These are phyloP conservation scores for Eutrema heterophyllum DNA, from an alignment of 345 rosid genomes.

Conservation along the genomic window DNA sequence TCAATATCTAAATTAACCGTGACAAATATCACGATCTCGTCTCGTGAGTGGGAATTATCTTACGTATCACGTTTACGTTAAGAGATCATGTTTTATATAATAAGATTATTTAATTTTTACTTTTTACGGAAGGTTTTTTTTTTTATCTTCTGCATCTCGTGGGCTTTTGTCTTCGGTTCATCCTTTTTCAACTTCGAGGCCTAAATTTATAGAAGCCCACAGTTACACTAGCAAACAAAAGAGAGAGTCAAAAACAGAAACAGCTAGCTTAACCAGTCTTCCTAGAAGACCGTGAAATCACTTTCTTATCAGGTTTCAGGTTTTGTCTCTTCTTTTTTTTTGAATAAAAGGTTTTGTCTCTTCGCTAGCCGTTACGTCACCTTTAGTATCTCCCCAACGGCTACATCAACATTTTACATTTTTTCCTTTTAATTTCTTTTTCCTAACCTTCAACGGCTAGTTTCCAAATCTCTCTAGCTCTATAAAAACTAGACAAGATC, in stretches of 20 bases:
- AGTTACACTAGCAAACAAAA: not conserved
- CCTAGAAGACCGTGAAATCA: not conserved
- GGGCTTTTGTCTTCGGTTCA: constrained; percentile 1
- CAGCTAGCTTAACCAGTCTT: constrained; percentile 23
- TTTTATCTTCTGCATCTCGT: not conserved
- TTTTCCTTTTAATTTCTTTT: not conserved
- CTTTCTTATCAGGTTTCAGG: not conserved
- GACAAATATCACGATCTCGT: too few species aligned
- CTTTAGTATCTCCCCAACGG: constrained; percentile 15
- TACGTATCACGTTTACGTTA: too few species aligned
- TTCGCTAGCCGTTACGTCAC: constrained; percentile 18
- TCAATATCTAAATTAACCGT: too few species aligned
- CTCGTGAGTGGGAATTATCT: too few species aligned
- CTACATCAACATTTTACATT: constrained; percentile 6
- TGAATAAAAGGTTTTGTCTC: too few species aligned
- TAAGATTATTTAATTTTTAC: too few species aligned
- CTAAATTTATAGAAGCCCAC: not conserved
- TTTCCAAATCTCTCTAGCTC: not conserved
- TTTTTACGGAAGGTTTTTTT: not conserved
- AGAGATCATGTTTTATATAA: too few species aligned
- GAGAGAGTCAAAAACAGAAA: not conserved
- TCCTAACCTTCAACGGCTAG: constrained; percentile 17
- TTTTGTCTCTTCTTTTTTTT: constrained; percentile 21
- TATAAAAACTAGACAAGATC: constrained; percentile 9
- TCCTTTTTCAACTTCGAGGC: not conserved